Base-by-base conservation (phyloP, 768 basidiomycete species). In the Leccinum barrowsii region DNA sequence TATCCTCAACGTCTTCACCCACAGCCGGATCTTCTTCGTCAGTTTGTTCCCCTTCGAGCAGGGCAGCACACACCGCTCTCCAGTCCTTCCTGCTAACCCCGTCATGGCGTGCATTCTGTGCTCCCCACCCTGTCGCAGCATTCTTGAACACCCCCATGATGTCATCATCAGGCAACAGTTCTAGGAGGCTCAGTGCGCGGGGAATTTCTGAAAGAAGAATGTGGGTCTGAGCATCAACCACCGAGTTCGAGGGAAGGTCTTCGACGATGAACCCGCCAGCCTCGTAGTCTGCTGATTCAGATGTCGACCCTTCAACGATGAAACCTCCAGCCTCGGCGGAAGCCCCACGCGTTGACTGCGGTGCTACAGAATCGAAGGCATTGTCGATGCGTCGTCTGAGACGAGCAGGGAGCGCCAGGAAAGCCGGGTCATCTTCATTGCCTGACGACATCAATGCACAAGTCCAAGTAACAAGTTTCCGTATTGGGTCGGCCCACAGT, bases 11-110 rank as follows among this genome's bases (percentile, higher is more conserved):
- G 17, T 65, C 63, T 56, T 69, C 64, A 40, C 52, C 63, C 21
- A 22, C 60, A 13, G 30, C 44, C 26, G 17, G 54, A 22, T 53
- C 30, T 52, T 59, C 63, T 50, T 56, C 64, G 26, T 51, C 73
- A 2, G 3, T 19, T 15, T 69, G 63, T 21, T 67, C 72, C 48
- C 73, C 74, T 58, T 84, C 86, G 4, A 93, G 76, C 12, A 94
- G 74, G 4, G 87, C 87, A 10, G 86, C 84, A 67, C 91, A 93
- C 4, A 94, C 87, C 12, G 89, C 80, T 37, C 88, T 81, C 88
- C 89, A 94, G 67, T 92, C 91, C 28, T 85, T 83, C 51, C 78
- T 75, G 62, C 78, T 82, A 24, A 94, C 81, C 47, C 73, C 69
- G 28, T 71, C 70, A 13, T 69, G 74, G 32, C 63, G 66, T 6